A percentile compares a stretch with the other conserved stretches of the same genome.
Evolutionary conservation across 139 green algal genomes (phyloP).

Genomic region (Yamagishiella unicocca): DNA sequence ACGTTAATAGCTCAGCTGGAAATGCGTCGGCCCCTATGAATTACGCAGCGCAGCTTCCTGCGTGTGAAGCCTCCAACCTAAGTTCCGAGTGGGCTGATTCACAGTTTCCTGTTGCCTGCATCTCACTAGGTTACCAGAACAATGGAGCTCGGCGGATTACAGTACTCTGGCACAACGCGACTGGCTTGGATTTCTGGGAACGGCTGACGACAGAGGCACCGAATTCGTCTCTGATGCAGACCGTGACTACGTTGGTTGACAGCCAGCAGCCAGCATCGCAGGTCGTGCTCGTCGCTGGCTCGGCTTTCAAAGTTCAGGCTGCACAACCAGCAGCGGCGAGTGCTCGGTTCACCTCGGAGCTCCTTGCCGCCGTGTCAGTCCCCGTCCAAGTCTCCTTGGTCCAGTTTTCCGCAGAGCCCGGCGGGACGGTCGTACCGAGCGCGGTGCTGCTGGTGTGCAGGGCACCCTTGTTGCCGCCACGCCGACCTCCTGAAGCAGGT

Average conservation of each 20-base stretch:
- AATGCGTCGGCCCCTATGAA: no score
- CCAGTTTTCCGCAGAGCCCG: not conserved
- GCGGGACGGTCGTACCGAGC: not conserved
- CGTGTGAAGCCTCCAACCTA: not conserved
- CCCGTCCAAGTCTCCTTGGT: not conserved
- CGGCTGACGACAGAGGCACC: not conserved
- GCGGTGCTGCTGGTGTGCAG: not conserved
- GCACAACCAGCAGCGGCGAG: not conserved
- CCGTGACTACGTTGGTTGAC: not conserved
- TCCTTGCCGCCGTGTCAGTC: not conserved
- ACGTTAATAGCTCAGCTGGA: no score
- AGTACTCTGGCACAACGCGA: constrained; percentile 3
- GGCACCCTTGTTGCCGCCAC: not conserved
- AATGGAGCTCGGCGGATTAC: not conserved
- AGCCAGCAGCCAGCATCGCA: not conserved
- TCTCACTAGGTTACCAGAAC: not conserved
- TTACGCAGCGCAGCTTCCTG: not conserved
- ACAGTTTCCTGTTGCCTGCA: constrained; percentile 27
- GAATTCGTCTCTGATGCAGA: not conserved
- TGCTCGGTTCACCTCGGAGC: constrained; percentile 5
- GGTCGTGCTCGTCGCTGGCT: not conserved
- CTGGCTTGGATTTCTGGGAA: not conserved
- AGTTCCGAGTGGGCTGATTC: not conserved
- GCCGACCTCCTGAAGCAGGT: no score
- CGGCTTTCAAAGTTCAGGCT: not conserved